These are phyloP conservation scores for Monosporozyma siamensis DNA, from an alignment of 805 yeast species.

Conservation along the genomic window DNA sequence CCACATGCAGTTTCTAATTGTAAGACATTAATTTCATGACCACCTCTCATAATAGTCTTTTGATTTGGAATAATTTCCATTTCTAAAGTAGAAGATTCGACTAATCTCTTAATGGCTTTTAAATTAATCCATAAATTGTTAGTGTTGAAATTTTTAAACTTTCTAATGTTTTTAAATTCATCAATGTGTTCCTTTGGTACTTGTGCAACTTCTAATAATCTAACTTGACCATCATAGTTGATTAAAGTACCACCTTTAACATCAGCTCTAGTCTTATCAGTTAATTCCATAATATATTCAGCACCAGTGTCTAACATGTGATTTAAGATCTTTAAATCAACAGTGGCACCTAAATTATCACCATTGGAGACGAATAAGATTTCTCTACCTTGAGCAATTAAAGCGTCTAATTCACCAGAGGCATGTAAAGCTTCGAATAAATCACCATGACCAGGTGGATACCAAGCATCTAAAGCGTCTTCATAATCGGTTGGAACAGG, in stretches of 20 bases:
- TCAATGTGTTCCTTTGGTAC: conserved; percentile 98
- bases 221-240: conserved; percentile 88
- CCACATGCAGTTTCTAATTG: conserved; percentile 99
- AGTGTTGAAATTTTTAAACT: conserved; percentile 96
- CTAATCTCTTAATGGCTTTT: conserved; percentile 86
- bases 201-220: conserved; percentile 84
- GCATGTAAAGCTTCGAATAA: conserved; percentile 81
- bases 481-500: conserved; percentile 79
- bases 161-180: conserved; percentile 95
- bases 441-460: conserved; percentile 99
- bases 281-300: conserved; percentile 96
- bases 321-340: conserved; percentile 77
- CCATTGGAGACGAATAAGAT: conserved; percentile 92
- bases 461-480: conserved; percentile 82
- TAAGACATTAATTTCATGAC: conserved; percentile 75
- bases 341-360: conserved; percentile 98
- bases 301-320: conserved; percentile 89
- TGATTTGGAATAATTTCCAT: conserved; percentile 94
- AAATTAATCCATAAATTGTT: conserved; percentile 96
- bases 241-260: conserved; percentile 99
- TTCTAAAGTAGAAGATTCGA: conserved; percentile 71
- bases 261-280: conserved; percentile 98
- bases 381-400: conserved; percentile 90
- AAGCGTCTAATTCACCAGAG: conserved; percentile 85
- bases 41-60: conserved; percentile 66